Base-by-base conservation (phyloP, 2,329 filamentous ascomycete species). In the Sclerotinia minor region DNA sequence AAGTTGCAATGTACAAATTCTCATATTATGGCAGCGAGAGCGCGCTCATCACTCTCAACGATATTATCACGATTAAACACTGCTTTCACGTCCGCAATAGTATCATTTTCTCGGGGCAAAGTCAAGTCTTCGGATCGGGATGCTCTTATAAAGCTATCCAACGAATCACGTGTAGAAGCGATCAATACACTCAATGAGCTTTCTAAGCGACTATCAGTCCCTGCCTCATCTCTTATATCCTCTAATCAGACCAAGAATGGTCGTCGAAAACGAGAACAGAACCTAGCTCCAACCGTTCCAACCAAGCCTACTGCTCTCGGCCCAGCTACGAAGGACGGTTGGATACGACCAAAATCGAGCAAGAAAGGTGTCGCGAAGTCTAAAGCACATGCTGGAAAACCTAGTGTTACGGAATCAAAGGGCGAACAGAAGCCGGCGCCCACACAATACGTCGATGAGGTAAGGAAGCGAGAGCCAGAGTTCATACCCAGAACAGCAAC, bases 171-270 rank as follows among this genome's bases (percentile, higher is more conserved):
- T 35, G 69, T 78, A n/a, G 81, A 84, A 61, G 82, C 83, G 1
- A 79, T 85, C 69, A 77, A 78, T 67, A 78, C 83, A 9, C 84
- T 86, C 65, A 79, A 83, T 63, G 78, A 79, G 21, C 76, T 85
- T 35, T 84, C 83, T 2, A 60, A 69, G 67, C 73, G 75, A 47
- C 59, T 79, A 74, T 73, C 75, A 76, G 41, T 73, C 59, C 74
- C 75, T 52, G 72, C 73, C 4, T 67, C 74, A 2, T 67, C 66
- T 3, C 50, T 54, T 11, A 19, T 13, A 54, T 45, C 24, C n/a
- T 41, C 9, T 6, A n/a, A 64, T 15, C 35, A 13, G 11, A 41
- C 24, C 13, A 64, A 49, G 7, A 9, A 5, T 38, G 17, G n/a
- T 49, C 53, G 26, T 45, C 53, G 24, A 47, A 54, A 45, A 38